Evolutionary conservation across 2,329 filamentous ascomycete species (phyloP).

Genomic region (Diaporthe nobilis): DNA sequence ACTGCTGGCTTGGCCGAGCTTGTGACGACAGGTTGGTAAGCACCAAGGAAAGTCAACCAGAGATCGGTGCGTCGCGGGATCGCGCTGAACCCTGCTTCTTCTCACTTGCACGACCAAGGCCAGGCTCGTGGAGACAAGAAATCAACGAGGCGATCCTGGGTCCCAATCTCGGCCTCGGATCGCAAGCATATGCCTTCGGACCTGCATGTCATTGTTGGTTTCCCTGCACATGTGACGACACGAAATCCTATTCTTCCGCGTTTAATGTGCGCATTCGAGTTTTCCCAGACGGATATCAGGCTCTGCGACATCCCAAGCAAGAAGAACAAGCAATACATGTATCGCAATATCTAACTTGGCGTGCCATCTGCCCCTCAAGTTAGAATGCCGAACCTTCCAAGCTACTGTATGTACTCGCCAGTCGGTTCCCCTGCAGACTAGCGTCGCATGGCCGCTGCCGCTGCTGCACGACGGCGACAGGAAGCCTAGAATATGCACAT

Average conservation of each 20-base stretch:
- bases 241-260: background rate
- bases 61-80: constrained; percentile 7
- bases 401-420: constrained; percentile 13
- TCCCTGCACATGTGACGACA: background rate
- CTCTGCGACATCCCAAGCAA: background rate
- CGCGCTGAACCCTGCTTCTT: background rate
- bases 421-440: constrained; percentile 12
- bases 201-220: background rate
- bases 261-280: background rate
- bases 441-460: constrained; percentile 8
- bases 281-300: background rate
- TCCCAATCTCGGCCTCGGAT: constrained; percentile 6
- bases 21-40: constrained; percentile 26
- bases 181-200: background rate
- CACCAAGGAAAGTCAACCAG: background rate
- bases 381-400: background rate
- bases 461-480: constrained; percentile 12
- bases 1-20: constrained; percentile 31
- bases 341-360: background rate
- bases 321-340: background rate
- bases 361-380: background rate
- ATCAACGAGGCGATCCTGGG: background rate
- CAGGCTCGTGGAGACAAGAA: background rate
- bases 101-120: background rate
- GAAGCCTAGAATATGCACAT: constrained; percentile 21